phyloP scores from a whole-genome alignment of 257 asterid genomes.

The Solanum pinnatisectum region DNA sequence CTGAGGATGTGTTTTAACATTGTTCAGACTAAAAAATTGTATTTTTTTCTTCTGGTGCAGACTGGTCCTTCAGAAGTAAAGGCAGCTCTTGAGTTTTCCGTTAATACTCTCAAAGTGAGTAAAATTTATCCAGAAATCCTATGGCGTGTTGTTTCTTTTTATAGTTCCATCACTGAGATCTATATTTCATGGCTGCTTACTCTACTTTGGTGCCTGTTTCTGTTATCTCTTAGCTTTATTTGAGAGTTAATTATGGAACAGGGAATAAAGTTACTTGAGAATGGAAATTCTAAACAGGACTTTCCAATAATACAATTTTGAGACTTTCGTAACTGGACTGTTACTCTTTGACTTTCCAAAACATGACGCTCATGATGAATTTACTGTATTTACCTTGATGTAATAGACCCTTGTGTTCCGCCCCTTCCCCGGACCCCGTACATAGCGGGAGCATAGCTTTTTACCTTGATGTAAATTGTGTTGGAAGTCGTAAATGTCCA shows the following conservation, averaged over 20 bases:
- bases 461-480: not conserved
- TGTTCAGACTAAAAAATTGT: not conserved
- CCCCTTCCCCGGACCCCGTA: not conserved
- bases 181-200: not conserved
- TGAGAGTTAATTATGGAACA: not conserved
- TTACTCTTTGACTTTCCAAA: not conserved
- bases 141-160: not conserved
- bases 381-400: not conserved
- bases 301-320: not conserved
- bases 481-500: not conserved
- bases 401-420: not conserved
- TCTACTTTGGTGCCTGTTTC: not conserved
- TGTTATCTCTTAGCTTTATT: not conserved
- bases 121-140: not conserved
- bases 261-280: not conserved
- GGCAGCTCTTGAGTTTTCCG: slow-evolving; percentile 97
- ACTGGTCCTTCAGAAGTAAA: slow-evolving; percentile 87
- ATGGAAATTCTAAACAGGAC: not conserved
- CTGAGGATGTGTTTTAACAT: not conserved
- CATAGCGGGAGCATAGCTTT: not conserved
- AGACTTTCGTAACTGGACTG: not conserved
- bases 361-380: not conserved
- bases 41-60: slow-evolving; percentile 36
- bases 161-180: not conserved
- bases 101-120: slow-evolving; percentile 77